Evolutionary conservation across 306 rosid species (phyloP).

Genomic region (cucumber (Cucumis sativus)): DNA sequence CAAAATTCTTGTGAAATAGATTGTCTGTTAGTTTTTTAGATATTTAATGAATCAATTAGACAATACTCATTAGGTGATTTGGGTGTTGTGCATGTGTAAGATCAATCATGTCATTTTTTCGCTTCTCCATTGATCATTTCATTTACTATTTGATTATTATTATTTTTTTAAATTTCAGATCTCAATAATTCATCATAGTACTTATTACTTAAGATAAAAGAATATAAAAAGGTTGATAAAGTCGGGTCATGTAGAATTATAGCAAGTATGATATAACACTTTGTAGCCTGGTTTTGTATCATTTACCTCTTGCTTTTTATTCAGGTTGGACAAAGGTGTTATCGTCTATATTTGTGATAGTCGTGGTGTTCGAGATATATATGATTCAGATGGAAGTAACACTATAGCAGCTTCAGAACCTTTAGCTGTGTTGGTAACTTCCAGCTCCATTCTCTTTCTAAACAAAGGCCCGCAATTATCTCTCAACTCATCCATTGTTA

Average conservation of each 20-base stretch:
- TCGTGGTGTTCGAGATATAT: conserved; percentile 85
- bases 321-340: conserved; percentile 97
- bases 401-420: conserved; percentile 84
- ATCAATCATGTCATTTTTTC: not conserved
- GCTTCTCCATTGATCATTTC: not conserved
- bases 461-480: not conserved
- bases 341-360: conserved; percentile 85
- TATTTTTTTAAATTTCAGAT: not conserved
- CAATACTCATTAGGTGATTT: not conserved
- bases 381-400: conserved; percentile 88
- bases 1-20: not conserved
- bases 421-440: conserved; percentile 68
- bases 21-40: not conserved
- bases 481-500: not conserved
- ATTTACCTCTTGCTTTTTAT: conserved; percentile 15
- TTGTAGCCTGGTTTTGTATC: not conserved
- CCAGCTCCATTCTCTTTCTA: not conserved
- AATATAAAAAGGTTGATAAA: not conserved
- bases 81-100: not conserved
- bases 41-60: not conserved
- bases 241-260: not conserved
- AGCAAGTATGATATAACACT: not conserved
- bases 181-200: not conserved
- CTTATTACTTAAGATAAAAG: not conserved
- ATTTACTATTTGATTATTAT: not conserved